These are phyloP conservation scores for Aspergillus luchuensis DNA, from an alignment of 2,329 filamentous ascomycete species.

Conservation along the genomic window DNA sequence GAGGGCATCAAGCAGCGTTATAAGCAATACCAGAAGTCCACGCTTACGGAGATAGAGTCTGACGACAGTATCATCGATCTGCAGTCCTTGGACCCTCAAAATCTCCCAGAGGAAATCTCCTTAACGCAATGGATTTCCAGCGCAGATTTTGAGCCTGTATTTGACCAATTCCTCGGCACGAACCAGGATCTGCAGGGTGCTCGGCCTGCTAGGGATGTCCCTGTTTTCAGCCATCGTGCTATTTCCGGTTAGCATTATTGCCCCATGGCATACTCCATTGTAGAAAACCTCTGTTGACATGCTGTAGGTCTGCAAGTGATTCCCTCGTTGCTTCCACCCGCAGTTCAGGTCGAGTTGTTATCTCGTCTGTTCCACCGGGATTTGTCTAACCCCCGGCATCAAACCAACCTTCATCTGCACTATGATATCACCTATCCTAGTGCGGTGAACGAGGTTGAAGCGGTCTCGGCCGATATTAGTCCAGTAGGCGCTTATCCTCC, in stretches of 20 bases:
- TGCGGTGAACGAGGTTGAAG: constrained; percentile 17
- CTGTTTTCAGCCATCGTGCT: constrained; percentile 39
- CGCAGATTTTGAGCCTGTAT: constrained; percentile 32
- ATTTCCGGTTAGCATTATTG: constrained; percentile 39
- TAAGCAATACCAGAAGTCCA: constrained; percentile 70
- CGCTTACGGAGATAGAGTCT: constrained; percentile 53
- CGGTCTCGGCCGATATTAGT: constrained; percentile 47
- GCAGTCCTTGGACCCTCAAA: constrained; percentile 40
- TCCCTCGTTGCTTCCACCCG: constrained; percentile 70
- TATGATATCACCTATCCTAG: constrained; percentile 68
- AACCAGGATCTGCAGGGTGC: constrained; percentile 13
- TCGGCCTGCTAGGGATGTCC: constrained; percentile 29
- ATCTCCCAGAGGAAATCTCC: constrained; percentile 30
- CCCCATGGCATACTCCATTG: constrained; percentile 10
- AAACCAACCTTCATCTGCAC: constrained; percentile 89
- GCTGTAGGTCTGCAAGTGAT: constrained; percentile 73
- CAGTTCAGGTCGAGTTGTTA: constrained; percentile 70
- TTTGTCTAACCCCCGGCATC: constrained; percentile 70
- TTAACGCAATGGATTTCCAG: constrained; percentile 33
- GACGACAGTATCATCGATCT: constrained; percentile 62
- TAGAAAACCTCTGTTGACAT: constrained; percentile 25
- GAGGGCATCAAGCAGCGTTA: constrained; percentile 69
- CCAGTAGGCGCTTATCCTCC: background rate
- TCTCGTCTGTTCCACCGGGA: constrained; percentile 75
- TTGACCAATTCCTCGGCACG: constrained; percentile 33